A percentile compares a stretch with the other conserved stretches of the same genome.
Evolutionary conservation across 1,139 yeast species (phyloP).

Genomic region (Williopsis jadinii): DNA sequence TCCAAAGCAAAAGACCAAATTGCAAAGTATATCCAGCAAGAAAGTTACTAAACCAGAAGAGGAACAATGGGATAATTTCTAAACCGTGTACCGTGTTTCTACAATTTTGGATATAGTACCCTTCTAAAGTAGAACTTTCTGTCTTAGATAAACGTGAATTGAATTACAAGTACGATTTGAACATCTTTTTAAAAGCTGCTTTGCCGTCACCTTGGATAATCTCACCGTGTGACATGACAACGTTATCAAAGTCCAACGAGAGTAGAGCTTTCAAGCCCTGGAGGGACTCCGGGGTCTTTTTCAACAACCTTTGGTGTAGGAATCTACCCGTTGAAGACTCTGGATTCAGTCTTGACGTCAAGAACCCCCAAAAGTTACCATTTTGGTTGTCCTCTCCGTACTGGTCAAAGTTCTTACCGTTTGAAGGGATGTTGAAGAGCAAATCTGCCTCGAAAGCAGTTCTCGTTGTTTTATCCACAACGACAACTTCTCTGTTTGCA

Average conservation of each 20-base stretch:
- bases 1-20: conserved; percentile 53
- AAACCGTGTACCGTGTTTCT: conserved; percentile 1
- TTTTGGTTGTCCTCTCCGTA: conserved; percentile 37
- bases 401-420: conserved; percentile 34
- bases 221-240: conserved; percentile 56
- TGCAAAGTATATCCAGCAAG: conserved; percentile 44
- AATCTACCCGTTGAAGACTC: conserved; percentile 31
- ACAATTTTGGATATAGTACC: not conserved
- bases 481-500: conserved; percentile 47
- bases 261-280: conserved; percentile 32
- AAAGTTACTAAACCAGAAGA: conserved; percentile 33
- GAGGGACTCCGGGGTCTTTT: conserved; percentile 11
- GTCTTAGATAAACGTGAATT: not conserved
- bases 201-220: conserved; percentile 41
- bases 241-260: conserved; percentile 40
- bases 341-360: conserved; percentile 35
- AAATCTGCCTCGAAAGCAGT: conserved; percentile 51
- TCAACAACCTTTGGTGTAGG: conserved; percentile 25
- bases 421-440: conserved; percentile 36
- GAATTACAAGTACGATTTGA: conserved; percentile 8
- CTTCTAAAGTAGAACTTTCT: too few species aligned
- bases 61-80: conserved; percentile 40
- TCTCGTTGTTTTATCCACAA: conserved; percentile 39
- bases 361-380: conserved; percentile 32
- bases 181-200: conserved; percentile 13